phyloP scores from a whole-genome alignment of 257 asterid species.

The Vinca minor region DNA sequence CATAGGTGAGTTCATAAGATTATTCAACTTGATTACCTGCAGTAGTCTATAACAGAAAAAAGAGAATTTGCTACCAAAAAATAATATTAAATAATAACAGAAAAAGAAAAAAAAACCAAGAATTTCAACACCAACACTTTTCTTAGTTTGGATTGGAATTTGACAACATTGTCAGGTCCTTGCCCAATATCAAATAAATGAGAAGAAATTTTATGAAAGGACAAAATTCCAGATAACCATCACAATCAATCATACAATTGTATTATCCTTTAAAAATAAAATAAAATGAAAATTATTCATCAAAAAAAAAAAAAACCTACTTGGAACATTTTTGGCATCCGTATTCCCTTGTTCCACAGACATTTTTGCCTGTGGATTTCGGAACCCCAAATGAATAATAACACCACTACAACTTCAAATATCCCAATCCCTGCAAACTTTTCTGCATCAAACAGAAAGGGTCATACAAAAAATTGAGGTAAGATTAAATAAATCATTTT shows the following conservation, averaged over 20 bases:
- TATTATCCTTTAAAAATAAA: background rate
- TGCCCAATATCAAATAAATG: background rate
- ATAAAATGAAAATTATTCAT: background rate
- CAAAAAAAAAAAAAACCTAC: background rate
- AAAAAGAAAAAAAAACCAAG: too few species aligned
- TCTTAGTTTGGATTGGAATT: background rate
- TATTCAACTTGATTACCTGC: background rate
- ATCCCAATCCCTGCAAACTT: slow-evolving; percentile 1
- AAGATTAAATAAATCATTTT: too few species aligned
- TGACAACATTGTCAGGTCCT: background rate
- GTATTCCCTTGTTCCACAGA: slow-evolving; percentile 16
- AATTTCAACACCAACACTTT: background rate
- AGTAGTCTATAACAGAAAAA: background rate
- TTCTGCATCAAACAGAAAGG: slow-evolving; percentile 9
- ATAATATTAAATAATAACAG: too few species aligned
- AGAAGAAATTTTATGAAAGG: background rate
- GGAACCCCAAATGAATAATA: background rate
- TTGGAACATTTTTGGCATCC: slow-evolving; percentile 11
- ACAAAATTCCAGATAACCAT: background rate
- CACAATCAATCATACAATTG: background rate
- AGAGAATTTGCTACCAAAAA: too few species aligned
- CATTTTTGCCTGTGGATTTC: slow-evolving; percentile 14
- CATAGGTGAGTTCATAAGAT: background rate
- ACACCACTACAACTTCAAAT: background rate
- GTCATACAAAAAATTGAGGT: background rate